Conservation (phyloP, 768 basidiomycete species). For the Pleurotus citrinopileatus region DNA sequence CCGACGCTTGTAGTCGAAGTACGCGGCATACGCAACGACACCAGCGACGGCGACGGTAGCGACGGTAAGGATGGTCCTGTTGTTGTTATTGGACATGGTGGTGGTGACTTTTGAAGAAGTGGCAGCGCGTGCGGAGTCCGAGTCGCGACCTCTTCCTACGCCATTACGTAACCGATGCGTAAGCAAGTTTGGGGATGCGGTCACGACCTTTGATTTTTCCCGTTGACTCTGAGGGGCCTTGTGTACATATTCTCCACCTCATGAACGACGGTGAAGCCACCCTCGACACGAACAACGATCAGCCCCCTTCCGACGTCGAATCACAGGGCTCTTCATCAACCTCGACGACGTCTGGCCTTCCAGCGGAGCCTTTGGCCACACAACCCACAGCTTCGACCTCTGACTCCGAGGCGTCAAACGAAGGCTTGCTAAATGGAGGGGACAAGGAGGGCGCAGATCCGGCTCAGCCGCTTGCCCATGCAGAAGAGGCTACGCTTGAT, state of each 20-base stretch:
- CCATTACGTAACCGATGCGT: background rate
- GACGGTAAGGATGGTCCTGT: slow-evolving; percentile 34
- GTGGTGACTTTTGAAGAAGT: slow-evolving; percentile 24
- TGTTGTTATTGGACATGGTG: background rate
- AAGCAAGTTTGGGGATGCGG: slow-evolving; percentile 4
- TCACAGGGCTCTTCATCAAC: background rate
- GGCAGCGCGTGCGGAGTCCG: background rate
- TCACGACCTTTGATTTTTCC: slow-evolving; percentile 13
- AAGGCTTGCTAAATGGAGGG: slow-evolving; percentile 16
- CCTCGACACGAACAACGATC: slow-evolving; percentile 15
- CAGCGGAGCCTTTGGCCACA: background rate
- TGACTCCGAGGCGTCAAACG: background rate
- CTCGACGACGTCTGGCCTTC: slow-evolving; percentile 1
- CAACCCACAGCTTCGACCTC: background rate
- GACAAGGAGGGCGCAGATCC: slow-evolving; percentile 14
- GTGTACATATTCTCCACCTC: slow-evolving; percentile 29
- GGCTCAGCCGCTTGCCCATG: slow-evolving; percentile 10
- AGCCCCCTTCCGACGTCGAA: background rate
- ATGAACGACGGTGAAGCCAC: slow-evolving; percentile 43
- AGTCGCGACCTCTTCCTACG: background rate
- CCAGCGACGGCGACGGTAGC: slow-evolving; percentile 52
- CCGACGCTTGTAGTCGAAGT: slow-evolving; percentile 94
- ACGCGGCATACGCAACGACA: slow-evolving; percentile 78
- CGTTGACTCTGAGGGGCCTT: slow-evolving; percentile 12
- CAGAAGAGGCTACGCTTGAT: slow-evolving; percentile 28